Percentiles rank a stretch among this genome's conserved stretches.
phyloP scores from a whole-genome alignment of 2,329 filamentous ascomycete species.

The Alternaria angustiovoidea region DNA sequence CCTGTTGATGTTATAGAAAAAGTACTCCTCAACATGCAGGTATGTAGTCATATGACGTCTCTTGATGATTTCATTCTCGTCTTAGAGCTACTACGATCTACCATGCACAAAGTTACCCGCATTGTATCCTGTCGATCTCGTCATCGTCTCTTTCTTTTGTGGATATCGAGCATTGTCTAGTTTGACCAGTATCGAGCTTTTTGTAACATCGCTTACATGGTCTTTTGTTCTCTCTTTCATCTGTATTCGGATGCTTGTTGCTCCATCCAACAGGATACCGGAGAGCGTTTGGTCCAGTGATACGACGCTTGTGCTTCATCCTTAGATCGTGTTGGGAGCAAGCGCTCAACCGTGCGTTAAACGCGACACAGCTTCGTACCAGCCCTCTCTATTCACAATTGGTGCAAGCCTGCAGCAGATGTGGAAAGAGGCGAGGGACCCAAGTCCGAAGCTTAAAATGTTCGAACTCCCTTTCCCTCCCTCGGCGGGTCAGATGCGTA shows the following conservation, averaged over 20 bases:
- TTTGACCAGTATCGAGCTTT: background rate
- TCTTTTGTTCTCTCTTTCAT: background rate
- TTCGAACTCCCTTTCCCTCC: background rate
- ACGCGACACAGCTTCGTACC: background rate
- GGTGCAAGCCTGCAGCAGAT: constrained; percentile 6
- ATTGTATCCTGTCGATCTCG: background rate
- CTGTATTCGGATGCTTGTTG: background rate
- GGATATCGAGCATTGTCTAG: too few relatives aligned
- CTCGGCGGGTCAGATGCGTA: background rate
- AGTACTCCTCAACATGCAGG: background rate
- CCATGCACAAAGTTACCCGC: too few relatives aligned
- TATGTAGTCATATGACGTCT: background rate
- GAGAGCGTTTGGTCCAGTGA: background rate
- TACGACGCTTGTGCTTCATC: background rate
- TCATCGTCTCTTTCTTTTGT: background rate
- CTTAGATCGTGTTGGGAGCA: too few relatives aligned
- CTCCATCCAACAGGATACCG: background rate
- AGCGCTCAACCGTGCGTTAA: background rate
- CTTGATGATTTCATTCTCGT: background rate
- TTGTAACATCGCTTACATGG: background rate
- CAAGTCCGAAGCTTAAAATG: background rate
- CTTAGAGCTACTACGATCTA: background rate
- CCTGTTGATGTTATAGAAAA: background rate
- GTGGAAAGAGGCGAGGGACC: background rate
- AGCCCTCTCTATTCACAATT: background rate